Conservation (phyloP, 768 basidiomycete genomes). For the Podaxis pistillaris region DNA sequence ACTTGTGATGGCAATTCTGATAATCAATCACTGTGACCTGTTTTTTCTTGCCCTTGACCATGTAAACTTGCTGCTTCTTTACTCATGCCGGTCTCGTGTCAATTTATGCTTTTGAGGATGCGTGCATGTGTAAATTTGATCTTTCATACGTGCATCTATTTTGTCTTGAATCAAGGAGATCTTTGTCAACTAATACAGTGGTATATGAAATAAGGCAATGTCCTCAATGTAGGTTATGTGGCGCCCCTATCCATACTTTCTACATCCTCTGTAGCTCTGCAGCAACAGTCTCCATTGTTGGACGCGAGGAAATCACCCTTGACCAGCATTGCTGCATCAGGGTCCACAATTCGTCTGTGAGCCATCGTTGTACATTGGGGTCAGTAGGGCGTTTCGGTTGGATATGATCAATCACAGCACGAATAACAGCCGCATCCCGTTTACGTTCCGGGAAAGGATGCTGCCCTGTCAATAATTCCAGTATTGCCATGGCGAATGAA, state of each 20-base stretch:
- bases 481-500: conserved; percentile 58
- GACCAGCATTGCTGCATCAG: conserved; percentile 49
- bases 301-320: conserved; percentile 33
- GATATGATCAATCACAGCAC: conserved; percentile 36
- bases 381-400: conserved; percentile 44
- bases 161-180: neutral
- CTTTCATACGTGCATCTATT: neutral
- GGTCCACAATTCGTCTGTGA: conserved; percentile 48
- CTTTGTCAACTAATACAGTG: neutral
- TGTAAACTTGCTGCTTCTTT: neutral
- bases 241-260: neutral
- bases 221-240: neutral
- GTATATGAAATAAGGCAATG: neutral
- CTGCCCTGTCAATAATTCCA: conserved; percentile 56
- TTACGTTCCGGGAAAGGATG: conserved; percentile 49
- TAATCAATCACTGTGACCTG: neutral
- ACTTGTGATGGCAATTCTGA: neutral
- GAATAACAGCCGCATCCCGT: conserved; percentile 50
- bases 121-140: neutral
- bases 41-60: conserved; percentile 7
- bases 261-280: conserved; percentile 13
- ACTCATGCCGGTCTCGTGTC: neutral
- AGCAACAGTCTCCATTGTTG: conserved; percentile 39
- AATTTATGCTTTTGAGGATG: neutral
- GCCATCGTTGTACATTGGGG: conserved; percentile 30